Evolutionary conservation across 1,284 basidiomycete species (phyloP).

Genomic region (Ganoderma sp.): DNA sequence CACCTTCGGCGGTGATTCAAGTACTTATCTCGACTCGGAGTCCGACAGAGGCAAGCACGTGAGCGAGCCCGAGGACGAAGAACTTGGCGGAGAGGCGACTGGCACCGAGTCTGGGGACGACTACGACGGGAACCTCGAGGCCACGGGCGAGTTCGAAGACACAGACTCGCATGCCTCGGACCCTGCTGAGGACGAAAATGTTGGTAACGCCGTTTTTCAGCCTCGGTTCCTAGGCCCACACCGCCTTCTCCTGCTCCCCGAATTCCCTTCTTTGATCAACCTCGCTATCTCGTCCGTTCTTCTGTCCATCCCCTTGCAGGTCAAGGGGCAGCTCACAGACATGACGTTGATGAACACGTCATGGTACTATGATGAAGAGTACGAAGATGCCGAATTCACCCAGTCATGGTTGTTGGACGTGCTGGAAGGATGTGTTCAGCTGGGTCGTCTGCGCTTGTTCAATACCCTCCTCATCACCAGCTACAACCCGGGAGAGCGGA

Average conservation of each 20-base stretch:
- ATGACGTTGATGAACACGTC: not conserved
- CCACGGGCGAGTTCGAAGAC: not conserved
- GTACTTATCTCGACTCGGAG: not conserved
- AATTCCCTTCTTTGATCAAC: slow-evolving; percentile 2
- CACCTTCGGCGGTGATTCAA: not conserved
- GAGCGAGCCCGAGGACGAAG: not conserved
- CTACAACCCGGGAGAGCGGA: not conserved
- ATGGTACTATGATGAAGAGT: not conserved
- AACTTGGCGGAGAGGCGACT: not conserved
- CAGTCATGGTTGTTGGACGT: not conserved
- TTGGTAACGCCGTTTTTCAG: not conserved
- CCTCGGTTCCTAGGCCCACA: too few relatives aligned
- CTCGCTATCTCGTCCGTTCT: slow-evolving; percentile 1
- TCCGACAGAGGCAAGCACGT: not conserved
- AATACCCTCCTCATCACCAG: not conserved
- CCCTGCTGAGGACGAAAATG: not conserved
- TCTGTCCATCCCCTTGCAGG: not conserved
- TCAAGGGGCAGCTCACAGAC: not conserved
- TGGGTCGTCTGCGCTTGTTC: not conserved
- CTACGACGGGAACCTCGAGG: not conserved
- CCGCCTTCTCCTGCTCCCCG: not conserved
- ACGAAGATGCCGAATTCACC: not conserved
- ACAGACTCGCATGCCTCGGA: not conserved
- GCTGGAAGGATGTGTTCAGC: not conserved
- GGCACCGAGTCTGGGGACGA: not conserved